Conservation (phyloP, 345 rosid species). For the Raphanus raphanistrum region DNA sequence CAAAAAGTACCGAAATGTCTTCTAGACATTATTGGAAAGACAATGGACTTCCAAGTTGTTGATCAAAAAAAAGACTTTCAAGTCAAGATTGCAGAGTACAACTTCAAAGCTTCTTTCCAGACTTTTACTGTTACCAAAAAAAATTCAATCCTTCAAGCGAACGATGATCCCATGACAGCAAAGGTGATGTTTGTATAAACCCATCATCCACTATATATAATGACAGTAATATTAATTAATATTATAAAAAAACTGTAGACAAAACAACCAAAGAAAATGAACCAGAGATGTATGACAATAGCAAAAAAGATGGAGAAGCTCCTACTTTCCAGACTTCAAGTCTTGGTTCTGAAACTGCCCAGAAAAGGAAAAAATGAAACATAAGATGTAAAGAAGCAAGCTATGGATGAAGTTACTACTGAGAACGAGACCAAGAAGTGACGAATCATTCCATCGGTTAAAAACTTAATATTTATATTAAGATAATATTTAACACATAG, state of each 20-base stretch:
- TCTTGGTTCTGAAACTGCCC: not conserved
- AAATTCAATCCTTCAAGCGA: not conserved
- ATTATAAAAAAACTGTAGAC: not conserved
- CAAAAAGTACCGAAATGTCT: not conserved
- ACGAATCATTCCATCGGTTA: not conserved
- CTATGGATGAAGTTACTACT: not conserved
- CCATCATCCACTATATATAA: not conserved
- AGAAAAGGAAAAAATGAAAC: not conserved
- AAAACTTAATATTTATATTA: not conserved
- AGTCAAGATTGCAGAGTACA: not conserved
- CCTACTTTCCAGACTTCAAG: not conserved
- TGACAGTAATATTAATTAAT: not conserved
- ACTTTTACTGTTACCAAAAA: not conserved
- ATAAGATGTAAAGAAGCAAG: not conserved
- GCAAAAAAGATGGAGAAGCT: not conserved
- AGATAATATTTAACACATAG: too few relatives aligned
- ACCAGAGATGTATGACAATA: not conserved
- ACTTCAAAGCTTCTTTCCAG: not conserved
- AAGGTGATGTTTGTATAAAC: not conserved
- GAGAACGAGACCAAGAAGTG: not conserved
- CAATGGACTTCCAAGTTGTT: not conserved
- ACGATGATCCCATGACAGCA: not conserved
- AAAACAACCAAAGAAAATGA: not conserved
- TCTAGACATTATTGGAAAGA: not conserved
- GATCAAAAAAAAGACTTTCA: not conserved